A percentile compares a stretch with the other conserved stretches of the same genome.
Evolutionary conservation across 2,329 filamentous ascomycete species (phyloP).

Genomic region (Cytospora piceicola): DNA sequence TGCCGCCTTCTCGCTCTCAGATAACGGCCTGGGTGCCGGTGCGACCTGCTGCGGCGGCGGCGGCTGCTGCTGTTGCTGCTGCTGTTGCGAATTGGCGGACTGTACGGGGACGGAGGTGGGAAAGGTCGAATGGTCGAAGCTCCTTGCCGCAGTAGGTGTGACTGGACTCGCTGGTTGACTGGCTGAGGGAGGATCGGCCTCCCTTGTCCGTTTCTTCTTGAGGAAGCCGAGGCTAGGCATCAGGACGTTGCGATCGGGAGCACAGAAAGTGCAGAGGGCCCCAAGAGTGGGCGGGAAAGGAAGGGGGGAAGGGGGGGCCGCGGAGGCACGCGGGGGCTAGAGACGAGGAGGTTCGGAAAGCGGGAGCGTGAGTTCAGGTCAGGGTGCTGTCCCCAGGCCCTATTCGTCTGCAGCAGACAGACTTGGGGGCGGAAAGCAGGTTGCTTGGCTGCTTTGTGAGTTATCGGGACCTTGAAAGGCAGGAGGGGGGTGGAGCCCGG

Average conservation of each 20-base stretch:
- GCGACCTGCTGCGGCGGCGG: constrained; percentile 39
- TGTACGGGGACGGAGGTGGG: constrained; percentile 41
- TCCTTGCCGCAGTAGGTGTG: constrained; percentile 58
- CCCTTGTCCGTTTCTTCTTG: constrained; percentile 98
- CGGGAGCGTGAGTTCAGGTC: constrained; percentile 22
- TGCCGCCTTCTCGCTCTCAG: constrained; percentile 34
- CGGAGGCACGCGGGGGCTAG: constrained; percentile 24
- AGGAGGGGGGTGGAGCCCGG: constrained; percentile 20
- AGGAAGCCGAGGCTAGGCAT: constrained; percentile 97
- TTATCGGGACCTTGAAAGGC: constrained; percentile 18
- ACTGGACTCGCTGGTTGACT: constrained; percentile 68
- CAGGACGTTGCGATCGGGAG: constrained; percentile 33
- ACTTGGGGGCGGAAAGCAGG: constrained; percentile 19
- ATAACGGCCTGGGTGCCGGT: constrained; percentile 38
- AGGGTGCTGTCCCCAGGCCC: constrained; percentile 6
- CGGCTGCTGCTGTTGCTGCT: constrained; percentile 29
- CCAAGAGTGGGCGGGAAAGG: constrained; percentile 28
- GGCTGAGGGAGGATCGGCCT: constrained; percentile 68
- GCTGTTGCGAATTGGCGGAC: constrained; percentile 35
- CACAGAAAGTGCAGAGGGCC: constrained; percentile 27
- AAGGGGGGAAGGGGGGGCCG: constrained; percentile 22
- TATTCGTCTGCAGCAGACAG: constrained; percentile 21
- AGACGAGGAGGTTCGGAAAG: constrained; percentile 27
- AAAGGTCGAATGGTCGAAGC: constrained; percentile 51
- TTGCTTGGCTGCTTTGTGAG: constrained; percentile 19